Evolutionary conservation across 2,329 filamentous ascomycete species (phyloP), one percentile per base, ranked within the genome.

Genomic region (Trichoderma aggressivum): DNA sequence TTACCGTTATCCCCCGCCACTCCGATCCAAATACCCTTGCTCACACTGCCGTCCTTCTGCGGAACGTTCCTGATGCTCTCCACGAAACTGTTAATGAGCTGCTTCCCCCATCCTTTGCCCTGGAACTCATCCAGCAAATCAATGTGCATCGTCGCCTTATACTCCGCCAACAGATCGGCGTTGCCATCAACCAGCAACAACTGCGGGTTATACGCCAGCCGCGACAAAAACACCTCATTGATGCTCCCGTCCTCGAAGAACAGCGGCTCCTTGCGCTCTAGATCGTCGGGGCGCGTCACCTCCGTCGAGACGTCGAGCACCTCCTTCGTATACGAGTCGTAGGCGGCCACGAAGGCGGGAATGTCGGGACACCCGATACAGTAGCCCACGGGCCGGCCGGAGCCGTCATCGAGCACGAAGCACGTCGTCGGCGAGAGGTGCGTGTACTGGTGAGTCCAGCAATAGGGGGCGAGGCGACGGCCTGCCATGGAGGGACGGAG

Each of bases 391-490:
- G 80, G 82, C 8, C 61, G 73, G 3, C 84, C 85, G 5, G 74
- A 56, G 55, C 84, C 84, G 75, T 86, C 82, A 76, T 86, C 85
- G 16, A 87, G 81, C 12, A 86, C 81, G 76, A 84, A 83, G 79
- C 83, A 85, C 16, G 82, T 82, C 12, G 73, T 53, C 0, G 84
- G 84, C 10, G 79, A 84, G 71, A 86, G 82, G 74, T 81, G 78
- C 18, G 83, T 85, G 80, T 83, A 86, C 47, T 82, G 84, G 75
- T 86, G 84, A 10, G 84, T 85, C 85, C 85, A 87, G 75, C 86
- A 74, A 78, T 86, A 86, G 1, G 84, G 84, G 16, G 83, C 80
- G 34, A 85, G 79, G 21, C 78, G 78, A 60, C 74, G 72, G 6
- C 80, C 81, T 12, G 75, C 75, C 43, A 80, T 76, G 32, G 81